Percentiles rank a stretch among this genome's conserved stretches.
phyloP scores from a whole-genome alignment of 208 protist genomes.

The Porcisia hertigi region DNA sequence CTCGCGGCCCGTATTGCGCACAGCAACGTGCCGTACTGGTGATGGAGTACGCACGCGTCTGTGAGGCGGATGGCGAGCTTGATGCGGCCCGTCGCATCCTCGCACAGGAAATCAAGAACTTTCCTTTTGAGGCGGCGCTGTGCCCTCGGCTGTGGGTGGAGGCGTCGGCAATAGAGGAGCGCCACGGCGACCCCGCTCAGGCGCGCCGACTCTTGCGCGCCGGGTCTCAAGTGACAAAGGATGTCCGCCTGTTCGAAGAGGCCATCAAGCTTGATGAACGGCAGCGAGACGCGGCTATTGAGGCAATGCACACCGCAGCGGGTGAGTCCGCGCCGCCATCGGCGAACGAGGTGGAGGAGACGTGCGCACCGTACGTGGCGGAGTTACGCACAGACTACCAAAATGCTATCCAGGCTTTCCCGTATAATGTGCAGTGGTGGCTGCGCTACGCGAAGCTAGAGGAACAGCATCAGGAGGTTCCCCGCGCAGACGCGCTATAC shows the following conservation, averaged over 20 bases:
- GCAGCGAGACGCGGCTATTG: constrained; percentile 16
- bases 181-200: constrained; percentile 47
- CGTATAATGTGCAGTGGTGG: constrained; percentile 63
- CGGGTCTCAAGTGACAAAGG: constrained; percentile 53
- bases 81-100: constrained; percentile 53
- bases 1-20: constrained; percentile 32
- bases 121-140: constrained; percentile 65
- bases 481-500: constrained; percentile 63
- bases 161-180: constrained; percentile 74
- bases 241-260: constrained; percentile 36
- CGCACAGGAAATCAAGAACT: constrained; percentile 59
- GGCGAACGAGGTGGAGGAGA: constrained; percentile 11
- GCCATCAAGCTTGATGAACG: constrained; percentile 48
- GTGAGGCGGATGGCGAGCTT: constrained; percentile 31
- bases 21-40: constrained; percentile 75
- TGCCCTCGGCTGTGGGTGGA: constrained; percentile 82
- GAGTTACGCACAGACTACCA: constrained; percentile 47
- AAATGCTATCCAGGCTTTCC: constrained; percentile 64
- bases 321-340: neutral
- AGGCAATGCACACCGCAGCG: neutral
- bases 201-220: constrained; percentile 67
- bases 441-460: constrained; percentile 78
- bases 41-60: constrained; percentile 67
- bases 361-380: constrained; percentile 24
- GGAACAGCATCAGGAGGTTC: constrained; percentile 57